Conservation (phyloP, 148 eudicot genomes). For the Rhododendron simsii region DNA sequence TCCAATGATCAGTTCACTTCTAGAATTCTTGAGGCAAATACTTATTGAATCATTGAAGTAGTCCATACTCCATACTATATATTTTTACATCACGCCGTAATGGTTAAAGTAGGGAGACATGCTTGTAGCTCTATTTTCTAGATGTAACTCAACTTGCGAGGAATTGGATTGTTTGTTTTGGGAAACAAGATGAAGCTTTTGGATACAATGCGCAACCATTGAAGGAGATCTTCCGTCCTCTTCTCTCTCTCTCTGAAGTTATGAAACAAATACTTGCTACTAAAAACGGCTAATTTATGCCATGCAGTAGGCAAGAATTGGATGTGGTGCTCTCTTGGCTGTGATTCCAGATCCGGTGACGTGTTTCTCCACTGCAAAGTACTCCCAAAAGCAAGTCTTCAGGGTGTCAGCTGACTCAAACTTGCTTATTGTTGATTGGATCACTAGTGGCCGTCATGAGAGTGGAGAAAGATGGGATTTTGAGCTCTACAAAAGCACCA, state of each 20-base stretch:
- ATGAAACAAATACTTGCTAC: neutral
- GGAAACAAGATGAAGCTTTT: neutral
- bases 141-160: neutral
- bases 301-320: conserved; percentile 83
- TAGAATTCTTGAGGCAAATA: neutral
- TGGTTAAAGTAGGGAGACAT: neutral
- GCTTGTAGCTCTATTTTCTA: neutral
- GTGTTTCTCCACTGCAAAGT: conserved; percentile 82
- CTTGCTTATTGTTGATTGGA: conserved; percentile 93
- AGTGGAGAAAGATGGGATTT: conserved; percentile 98
- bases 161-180: neutral
- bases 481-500: conserved; percentile 67
- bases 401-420: conserved; percentile 61
- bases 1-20: neutral
- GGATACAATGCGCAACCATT: neutral
- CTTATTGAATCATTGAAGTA: neutral
- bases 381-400: conserved; percentile 81
- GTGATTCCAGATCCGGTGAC: conserved; percentile 96
- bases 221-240: neutral
- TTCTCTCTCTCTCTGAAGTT: neutral
- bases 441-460: conserved; percentile 96
- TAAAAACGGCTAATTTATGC: conserved; percentile 30
- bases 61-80: neutral
- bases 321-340: conserved; percentile 64
- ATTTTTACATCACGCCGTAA: neutral